Evolutionary conservation across 2,329 filamentous ascomycete genomes (phyloP).

Genomic region (Pseudogymnoascus sp.): DNA sequence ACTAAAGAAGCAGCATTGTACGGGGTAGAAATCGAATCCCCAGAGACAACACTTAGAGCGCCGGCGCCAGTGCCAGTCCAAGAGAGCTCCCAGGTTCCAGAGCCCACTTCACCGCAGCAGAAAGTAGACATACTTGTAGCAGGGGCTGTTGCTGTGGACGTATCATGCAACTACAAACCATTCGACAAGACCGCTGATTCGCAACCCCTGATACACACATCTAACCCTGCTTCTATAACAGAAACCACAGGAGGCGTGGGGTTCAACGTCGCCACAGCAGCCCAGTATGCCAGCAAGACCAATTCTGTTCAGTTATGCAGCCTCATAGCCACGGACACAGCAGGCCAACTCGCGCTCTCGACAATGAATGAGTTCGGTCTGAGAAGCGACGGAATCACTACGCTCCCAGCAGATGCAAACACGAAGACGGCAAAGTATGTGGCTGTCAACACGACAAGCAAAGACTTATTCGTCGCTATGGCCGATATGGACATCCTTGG

Average conservation of each 20-base stretch:
- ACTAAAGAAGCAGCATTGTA: slow-evolving; percentile 2
- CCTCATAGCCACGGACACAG: slow-evolving; percentile 69
- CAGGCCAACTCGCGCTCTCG: slow-evolving; percentile 63
- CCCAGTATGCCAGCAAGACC: slow-evolving; percentile 55
- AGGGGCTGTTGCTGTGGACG: slow-evolving; percentile 81
- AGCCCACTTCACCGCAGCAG: background rate
- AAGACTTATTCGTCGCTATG: slow-evolving; percentile 85
- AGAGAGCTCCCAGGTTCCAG: background rate
- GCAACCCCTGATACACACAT: slow-evolving; percentile 23
- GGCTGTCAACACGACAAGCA: slow-evolving; percentile 74
- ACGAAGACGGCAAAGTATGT: slow-evolving; percentile 83
- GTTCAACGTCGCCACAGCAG: slow-evolving; percentile 81
- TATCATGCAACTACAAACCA: slow-evolving; percentile 65
- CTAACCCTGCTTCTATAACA: slow-evolving; percentile 55
- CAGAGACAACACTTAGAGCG: background rate
- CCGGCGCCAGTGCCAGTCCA: background rate
- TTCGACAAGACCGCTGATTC: slow-evolving; percentile 18
- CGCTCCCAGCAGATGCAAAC: slow-evolving; percentile 26
- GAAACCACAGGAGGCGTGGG: slow-evolving; percentile 88
- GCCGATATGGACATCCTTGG: slow-evolving; percentile 67
- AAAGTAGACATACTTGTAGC: slow-evolving; percentile 68
- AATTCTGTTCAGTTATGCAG: slow-evolving; percentile 66
- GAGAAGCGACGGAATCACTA: slow-evolving; percentile 48
- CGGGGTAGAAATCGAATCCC: background rate
- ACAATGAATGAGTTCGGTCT: slow-evolving; percentile 57